A percentile compares a stretch with the other conserved stretches of the same genome.
These are phyloP conservation scores for Linnemannia zychae DNA, from an alignment of 192 early-diverging fungal genomes.

Conservation along the genomic window DNA sequence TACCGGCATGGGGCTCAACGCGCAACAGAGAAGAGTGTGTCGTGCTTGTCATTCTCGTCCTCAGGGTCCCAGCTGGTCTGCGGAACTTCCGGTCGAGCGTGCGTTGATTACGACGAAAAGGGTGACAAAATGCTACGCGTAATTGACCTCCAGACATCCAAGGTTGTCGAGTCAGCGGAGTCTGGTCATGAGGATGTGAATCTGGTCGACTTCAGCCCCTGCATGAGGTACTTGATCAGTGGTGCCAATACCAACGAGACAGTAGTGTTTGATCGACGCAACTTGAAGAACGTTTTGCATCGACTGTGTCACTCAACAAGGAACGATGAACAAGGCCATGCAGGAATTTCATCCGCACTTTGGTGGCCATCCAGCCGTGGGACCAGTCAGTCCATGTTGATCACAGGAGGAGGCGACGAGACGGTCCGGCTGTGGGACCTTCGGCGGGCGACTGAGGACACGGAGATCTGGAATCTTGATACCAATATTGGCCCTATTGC, in stretches of 20 bases:
- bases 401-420: slow-evolving; percentile 44
- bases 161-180: slow-evolving; percentile 7
- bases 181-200: slow-evolving; percentile 50
- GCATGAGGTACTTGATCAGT: slow-evolving; percentile 40
- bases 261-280: slow-evolving; percentile 49
- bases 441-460: slow-evolving; percentile 38
- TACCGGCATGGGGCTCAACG: not conserved
- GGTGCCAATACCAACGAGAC: slow-evolving; percentile 39
- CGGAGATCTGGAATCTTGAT: slow-evolving; percentile 29
- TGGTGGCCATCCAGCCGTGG: slow-evolving; percentile 30
- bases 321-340: slow-evolving; percentile 11
- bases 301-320: slow-evolving; percentile 4
- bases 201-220: slow-evolving; percentile 52
- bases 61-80: slow-evolving; percentile 25
- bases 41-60: slow-evolving; percentile 30
- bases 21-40: slow-evolving; percentile 15
- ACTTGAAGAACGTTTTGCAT: slow-evolving; percentile 14
- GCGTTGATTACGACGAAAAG: slow-evolving; percentile 26
- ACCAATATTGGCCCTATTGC: slow-evolving; percentile 38
- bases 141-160: slow-evolving; percentile 19
- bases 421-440: slow-evolving; percentile 43
- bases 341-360: slow-evolving; percentile 39
- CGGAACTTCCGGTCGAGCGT: slow-evolving; percentile 36
- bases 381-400: slow-evolving; percentile 22
- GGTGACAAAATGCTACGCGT: slow-evolving; percentile 43